These are phyloP conservation scores for Corymbia maculata DNA, from an alignment of 345 rosid species.

Conservation along the genomic window DNA sequence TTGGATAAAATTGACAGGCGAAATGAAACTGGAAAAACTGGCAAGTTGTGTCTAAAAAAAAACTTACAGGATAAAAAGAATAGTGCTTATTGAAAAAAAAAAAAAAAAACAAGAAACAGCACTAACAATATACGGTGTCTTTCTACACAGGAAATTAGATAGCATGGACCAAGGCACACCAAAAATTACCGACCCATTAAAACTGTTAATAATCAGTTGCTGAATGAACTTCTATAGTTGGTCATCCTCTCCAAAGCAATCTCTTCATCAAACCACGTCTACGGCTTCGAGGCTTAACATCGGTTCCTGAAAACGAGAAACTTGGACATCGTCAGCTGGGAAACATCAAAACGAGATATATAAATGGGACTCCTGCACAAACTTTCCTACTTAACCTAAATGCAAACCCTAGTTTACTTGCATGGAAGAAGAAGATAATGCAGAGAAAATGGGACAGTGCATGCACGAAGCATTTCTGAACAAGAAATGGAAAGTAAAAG, in stretches of 20 bases:
- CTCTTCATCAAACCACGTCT: slow-evolving; percentile 14
- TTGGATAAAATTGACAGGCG: not conserved
- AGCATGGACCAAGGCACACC: not conserved
- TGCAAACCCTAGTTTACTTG: not conserved
- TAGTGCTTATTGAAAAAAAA: not conserved
- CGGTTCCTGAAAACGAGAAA: slow-evolving; percentile 12
- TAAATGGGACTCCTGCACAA: not conserved
- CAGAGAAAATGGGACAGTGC: not conserved
- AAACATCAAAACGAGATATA: not conserved
- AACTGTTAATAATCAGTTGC: not conserved
- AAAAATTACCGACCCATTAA: not conserved
- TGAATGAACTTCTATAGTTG: not conserved
- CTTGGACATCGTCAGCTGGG: not conserved
- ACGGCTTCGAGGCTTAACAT: slow-evolving; percentile 8
- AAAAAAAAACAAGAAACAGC: not conserved
- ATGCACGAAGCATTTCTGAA: not conserved
- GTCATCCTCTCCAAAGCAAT: slow-evolving; percentile 19
- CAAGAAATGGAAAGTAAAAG: not conserved
- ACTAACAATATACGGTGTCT: not conserved
- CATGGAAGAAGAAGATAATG: not conserved
- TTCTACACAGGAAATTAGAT: not conserved
- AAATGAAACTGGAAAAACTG: not conserved
- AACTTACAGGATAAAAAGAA: not conserved
- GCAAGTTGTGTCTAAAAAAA: not conserved
- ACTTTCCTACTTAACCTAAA: not conserved